phyloP scores from a whole-genome alignment of 768 basidiomycete genomes.

The Auricularia auricula-judae region DNA sequence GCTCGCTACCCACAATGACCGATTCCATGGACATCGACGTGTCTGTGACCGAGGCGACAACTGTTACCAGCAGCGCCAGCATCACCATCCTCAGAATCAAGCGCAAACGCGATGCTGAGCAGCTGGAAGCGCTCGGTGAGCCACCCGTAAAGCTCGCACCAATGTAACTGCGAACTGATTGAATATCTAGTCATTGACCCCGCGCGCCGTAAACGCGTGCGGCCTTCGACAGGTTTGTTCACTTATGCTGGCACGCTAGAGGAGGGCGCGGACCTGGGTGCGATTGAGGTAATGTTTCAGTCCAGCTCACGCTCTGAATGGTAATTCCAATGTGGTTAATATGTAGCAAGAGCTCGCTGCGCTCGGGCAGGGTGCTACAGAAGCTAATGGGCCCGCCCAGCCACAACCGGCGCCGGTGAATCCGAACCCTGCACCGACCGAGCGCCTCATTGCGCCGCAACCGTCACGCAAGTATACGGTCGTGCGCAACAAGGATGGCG shows the following conservation, averaged over 20 bases:
- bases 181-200: neutral
- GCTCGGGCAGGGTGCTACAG: neutral
- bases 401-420: neutral
- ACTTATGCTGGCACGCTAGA: neutral
- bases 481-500: neutral
- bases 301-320: neutral
- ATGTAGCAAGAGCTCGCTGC: neutral
- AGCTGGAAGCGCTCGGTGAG: constrained; percentile 69
- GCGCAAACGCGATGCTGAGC: constrained; percentile 71
- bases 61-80: neutral
- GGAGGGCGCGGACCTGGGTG: neutral
- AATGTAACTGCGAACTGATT: constrained; percentile 6
- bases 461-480: neutral
- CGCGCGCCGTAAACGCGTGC: neutral
- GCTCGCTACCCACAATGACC: neutral
- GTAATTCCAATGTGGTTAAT: neutral
- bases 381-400: neutral
- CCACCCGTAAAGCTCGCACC: constrained; percentile 7
- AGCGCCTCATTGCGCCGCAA: neutral
- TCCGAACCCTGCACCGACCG: neutral
- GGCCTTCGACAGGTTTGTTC: neutral
- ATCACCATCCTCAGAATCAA: constrained; percentile 69
- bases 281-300: neutral
- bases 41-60: neutral
- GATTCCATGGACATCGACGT: neutral